phyloP scores from a whole-genome alignment of 2,329 filamentous ascomycete genomes.

The Lojkania enalia region DNA sequence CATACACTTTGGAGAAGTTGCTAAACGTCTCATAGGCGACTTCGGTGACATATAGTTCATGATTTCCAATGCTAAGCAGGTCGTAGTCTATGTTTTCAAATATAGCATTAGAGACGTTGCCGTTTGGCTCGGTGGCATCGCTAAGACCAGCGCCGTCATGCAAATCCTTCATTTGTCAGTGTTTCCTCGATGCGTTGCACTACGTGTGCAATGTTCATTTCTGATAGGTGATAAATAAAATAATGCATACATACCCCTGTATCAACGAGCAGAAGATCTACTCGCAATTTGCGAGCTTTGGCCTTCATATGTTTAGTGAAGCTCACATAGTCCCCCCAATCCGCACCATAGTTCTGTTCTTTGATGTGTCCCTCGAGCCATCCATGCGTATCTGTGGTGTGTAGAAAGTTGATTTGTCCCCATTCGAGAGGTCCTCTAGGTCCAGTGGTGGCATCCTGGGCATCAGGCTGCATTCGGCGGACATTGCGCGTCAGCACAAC shows the following conservation, averaged over 20 bases:
- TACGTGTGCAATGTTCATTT: background rate
- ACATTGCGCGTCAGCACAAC: conserved; percentile 48
- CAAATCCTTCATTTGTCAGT: no score
- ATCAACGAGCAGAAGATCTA: conserved; percentile 64
- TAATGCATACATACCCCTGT: conserved; percentile 50
- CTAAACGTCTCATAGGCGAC: conserved; percentile 65
- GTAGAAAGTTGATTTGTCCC: conserved; percentile 69
- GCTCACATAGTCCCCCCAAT: conserved; percentile 68
- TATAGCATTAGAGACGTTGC: conserved; percentile 56
- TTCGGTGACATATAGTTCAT: conserved; percentile 66
- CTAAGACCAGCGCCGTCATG: conserved; percentile 67
- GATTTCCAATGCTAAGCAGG: conserved; percentile 61
- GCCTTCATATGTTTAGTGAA: conserved; percentile 64
- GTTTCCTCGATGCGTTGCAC: no score
- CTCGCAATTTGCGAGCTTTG: conserved; percentile 59
- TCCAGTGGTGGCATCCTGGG: conserved; percentile 43
- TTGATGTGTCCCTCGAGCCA: conserved; percentile 65
- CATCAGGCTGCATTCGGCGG: conserved; percentile 51
- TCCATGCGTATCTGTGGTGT: conserved; percentile 65
- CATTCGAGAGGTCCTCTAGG: conserved; percentile 56
- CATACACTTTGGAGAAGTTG: conserved; percentile 62
- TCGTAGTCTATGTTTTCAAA: conserved; percentile 60
- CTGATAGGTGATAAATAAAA: background rate
- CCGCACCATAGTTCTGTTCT: conserved; percentile 65
- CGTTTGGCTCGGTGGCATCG: conserved; percentile 63